phyloP scores from a whole-genome alignment of 805 yeast species.

The Ogataea zsoltii region DNA sequence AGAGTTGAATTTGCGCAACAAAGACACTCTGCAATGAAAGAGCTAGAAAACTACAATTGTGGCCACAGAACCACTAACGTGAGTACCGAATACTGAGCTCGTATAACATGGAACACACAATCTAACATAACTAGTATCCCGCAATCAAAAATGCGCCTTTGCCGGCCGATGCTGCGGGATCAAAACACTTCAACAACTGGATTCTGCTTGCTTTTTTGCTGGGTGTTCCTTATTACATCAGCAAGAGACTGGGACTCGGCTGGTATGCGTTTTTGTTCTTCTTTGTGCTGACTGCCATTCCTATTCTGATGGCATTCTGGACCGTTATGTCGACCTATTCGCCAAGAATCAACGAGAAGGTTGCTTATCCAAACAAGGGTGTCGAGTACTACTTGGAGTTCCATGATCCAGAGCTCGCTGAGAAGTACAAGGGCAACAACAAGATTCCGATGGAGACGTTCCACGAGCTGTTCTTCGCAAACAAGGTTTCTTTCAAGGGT shows the following conservation, averaged over 20 bases:
- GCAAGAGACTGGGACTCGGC: conserved; percentile 70
- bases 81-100: conserved; percentile 22
- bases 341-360: conserved; percentile 81
- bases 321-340: conserved; percentile 71
- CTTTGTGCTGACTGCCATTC: conserved; percentile 54
- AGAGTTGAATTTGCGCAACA: no score
- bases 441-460: conserved; percentile 93
- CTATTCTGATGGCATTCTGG: conserved; percentile 84
- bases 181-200: conserved; percentile 69
- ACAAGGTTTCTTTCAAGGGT: conserved; percentile 84
- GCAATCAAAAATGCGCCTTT: conserved; percentile 82
- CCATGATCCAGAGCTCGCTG: conserved; percentile 69
- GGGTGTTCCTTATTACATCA: conserved; percentile 61
- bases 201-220: conserved; percentile 49
- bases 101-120: background rate
- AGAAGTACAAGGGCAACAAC: conserved; percentile 66
- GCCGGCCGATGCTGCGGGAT: conserved; percentile 91
- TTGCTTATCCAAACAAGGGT: conserved; percentile 70
- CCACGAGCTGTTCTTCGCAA: conserved; percentile 82
- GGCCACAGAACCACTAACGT: conserved; percentile 55
- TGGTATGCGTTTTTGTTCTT: conserved; percentile 66
- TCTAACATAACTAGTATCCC: conserved; percentile 43
- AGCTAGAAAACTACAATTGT: conserved; percentile 34
- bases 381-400: conserved; percentile 79
- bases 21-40: conserved; percentile 15